Evolutionary conservation across 2,329 filamentous ascomycete genomes (phyloP).

Genomic region (Pestalotiopsis sp.): DNA sequence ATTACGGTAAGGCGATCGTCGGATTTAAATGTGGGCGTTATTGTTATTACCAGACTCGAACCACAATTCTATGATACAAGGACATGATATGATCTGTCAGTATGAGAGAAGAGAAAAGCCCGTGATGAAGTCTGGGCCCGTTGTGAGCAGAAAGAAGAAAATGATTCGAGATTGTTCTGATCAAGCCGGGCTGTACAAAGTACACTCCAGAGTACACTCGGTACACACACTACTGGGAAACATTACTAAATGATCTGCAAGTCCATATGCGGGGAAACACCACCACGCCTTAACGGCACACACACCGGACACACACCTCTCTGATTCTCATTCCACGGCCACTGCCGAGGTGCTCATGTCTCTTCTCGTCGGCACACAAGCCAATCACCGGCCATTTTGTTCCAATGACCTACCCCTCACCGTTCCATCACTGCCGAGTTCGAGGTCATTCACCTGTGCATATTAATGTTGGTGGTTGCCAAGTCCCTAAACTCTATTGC

Average conservation of each 20-base stretch:
- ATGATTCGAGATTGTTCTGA: too few relatives aligned
- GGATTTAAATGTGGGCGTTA: not conserved
- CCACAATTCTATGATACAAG: too few relatives aligned
- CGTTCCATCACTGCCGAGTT: not conserved
- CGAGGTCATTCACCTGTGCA: too few relatives aligned
- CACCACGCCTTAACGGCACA: not conserved
- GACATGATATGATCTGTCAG: too few relatives aligned
- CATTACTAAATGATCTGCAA: not conserved
- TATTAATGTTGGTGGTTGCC: not conserved
- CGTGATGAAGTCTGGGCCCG: too few relatives aligned
- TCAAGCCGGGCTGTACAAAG: too few relatives aligned
- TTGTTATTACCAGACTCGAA: too few relatives aligned
- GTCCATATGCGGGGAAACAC: not conserved
- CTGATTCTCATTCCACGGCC: not conserved
- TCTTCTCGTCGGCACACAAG: not conserved
- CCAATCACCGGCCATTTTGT: not conserved
- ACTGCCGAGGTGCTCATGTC: not conserved
- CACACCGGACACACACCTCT: not conserved
- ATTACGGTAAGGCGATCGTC: not conserved
- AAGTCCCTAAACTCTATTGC: not conserved
- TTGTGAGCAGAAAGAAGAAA: too few relatives aligned
- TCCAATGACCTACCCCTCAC: not conserved
- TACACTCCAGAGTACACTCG: too few relatives aligned
- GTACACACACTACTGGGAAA: too few relatives aligned
- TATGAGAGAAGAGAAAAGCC: too few relatives aligned